Conservation (phyloP, 1,284 basidiomycete species). For the Papiliotrema flavescens region DNA sequence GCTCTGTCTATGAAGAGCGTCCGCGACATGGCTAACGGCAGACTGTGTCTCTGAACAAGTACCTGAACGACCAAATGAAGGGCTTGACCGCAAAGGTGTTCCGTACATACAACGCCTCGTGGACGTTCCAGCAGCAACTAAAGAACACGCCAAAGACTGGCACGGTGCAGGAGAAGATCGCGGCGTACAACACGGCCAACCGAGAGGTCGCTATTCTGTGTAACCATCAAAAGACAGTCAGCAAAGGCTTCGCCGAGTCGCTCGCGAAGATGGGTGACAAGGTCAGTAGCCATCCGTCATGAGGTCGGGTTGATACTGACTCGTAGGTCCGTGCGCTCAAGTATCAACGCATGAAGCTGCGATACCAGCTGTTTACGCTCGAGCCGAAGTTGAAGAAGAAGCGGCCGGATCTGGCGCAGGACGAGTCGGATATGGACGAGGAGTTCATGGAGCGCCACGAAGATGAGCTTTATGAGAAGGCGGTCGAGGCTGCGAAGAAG, state of each 20-base stretch:
- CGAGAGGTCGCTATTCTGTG: slow-evolving; percentile 91
- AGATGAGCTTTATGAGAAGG: slow-evolving; percentile 69
- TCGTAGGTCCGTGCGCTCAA: slow-evolving; percentile 64
- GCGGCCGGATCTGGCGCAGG: slow-evolving; percentile 64
- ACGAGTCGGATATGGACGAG: slow-evolving; percentile 90
- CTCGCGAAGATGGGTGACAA: slow-evolving; percentile 90
- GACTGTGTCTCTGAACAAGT: slow-evolving; percentile 83
- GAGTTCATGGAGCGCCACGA: slow-evolving; percentile 85
- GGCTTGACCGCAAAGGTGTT: slow-evolving; percentile 96
- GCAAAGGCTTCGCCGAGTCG: slow-evolving; percentile 83
- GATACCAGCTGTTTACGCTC: slow-evolving; percentile 69
- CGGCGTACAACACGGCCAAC: slow-evolving; percentile 93
- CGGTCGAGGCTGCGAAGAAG: slow-evolving; percentile 81
- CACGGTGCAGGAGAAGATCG: slow-evolving; percentile 84
- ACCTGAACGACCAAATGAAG: slow-evolving; percentile 87
- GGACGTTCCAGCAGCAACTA: slow-evolving; percentile 85
- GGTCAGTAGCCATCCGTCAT: slow-evolving; percentile 52
- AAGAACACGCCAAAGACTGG: slow-evolving; percentile 69
- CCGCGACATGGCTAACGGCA: slow-evolving; percentile 39
- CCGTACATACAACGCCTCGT: slow-evolving; percentile 97
- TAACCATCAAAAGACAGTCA: slow-evolving; percentile 93
- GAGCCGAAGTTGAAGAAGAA: slow-evolving; percentile 80
- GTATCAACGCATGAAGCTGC: slow-evolving; percentile 89
- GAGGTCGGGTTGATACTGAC: not conserved
- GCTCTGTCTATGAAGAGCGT: not conserved